Conservation (phyloP, 306 rosid genomes). For the Prinsepia uniflora region DNA sequence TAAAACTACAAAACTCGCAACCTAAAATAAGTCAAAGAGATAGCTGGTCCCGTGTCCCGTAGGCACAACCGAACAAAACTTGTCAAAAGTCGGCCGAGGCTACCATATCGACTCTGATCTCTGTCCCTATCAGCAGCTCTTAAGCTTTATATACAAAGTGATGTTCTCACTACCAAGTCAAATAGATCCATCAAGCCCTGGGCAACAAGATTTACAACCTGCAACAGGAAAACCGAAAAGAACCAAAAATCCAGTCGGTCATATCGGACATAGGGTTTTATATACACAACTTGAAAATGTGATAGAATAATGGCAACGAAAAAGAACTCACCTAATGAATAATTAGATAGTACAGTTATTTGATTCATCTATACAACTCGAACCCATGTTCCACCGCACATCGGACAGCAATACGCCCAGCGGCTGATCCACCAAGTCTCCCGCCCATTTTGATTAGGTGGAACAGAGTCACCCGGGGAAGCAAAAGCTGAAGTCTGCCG, state of each 20-base stretch:
- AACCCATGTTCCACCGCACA: slow-evolving; percentile 99
- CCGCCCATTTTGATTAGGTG: slow-evolving; percentile 51
- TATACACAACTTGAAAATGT: too few species aligned
- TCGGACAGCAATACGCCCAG: slow-evolving; percentile 94
- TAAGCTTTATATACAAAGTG: background rate
- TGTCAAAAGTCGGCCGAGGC: background rate
- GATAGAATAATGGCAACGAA: background rate
- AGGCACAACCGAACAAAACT: too few species aligned
- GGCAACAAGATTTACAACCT: background rate
- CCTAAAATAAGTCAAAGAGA: background rate
- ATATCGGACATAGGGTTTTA: background rate
- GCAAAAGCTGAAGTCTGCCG: slow-evolving; percentile 92
- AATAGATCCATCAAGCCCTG: background rate
- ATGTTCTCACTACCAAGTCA: background rate
- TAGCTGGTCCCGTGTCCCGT: too few species aligned
- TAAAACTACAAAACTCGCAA: background rate
- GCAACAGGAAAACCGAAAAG: background rate
- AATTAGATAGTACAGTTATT: background rate
- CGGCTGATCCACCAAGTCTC: slow-evolving; percentile 98
- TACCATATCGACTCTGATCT: background rate
- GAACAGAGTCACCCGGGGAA: slow-evolving; percentile 52
- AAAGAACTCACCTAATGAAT: background rate
- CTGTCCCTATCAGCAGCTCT: background rate
- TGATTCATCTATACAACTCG: slow-evolving; percentile 65
- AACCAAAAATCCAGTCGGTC: background rate